These are phyloP conservation scores for Neospora caninum DNA, from an alignment of 169 alveolate species.

Conservation along the genomic window DNA sequence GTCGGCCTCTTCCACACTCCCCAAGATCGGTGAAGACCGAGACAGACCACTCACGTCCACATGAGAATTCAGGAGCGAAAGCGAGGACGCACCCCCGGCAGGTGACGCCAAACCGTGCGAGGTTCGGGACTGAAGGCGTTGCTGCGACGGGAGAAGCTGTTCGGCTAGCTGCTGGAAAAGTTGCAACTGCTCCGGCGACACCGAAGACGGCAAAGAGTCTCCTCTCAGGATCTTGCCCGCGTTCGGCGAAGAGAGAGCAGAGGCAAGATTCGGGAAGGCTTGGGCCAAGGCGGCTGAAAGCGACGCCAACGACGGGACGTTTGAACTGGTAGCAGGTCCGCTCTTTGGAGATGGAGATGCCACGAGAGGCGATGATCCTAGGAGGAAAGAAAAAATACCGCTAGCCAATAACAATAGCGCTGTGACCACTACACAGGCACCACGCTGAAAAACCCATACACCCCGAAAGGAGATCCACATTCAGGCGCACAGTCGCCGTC, in stretches of 20 bases:
- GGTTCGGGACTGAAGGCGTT: neutral
- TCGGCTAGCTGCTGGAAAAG: neutral
- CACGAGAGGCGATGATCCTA: neutral
- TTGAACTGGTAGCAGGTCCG: neutral
- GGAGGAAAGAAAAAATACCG: no score
- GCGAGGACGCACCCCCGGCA: neutral
- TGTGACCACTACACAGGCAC: no score
- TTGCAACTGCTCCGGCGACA: neutral
- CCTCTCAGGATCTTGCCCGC: neutral
- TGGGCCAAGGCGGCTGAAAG: conserved; percentile 13
- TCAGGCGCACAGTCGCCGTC: no score
- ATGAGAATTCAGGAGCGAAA: no score
- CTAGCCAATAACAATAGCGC: no score
- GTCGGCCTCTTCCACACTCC: neutral
- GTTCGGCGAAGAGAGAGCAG: neutral
- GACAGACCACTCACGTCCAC: neutral
- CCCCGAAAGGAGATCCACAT: no score
- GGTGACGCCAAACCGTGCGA: neutral
- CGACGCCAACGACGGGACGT: neutral
- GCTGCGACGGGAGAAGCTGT: neutral
- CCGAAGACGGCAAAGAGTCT: neutral
- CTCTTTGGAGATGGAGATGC: neutral
- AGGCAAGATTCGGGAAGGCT: neutral
- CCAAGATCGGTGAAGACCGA: neutral
- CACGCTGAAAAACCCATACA: no score